Conservation (phyloP, 768 basidiomycete species). For the Auricularia cornea region DNA sequence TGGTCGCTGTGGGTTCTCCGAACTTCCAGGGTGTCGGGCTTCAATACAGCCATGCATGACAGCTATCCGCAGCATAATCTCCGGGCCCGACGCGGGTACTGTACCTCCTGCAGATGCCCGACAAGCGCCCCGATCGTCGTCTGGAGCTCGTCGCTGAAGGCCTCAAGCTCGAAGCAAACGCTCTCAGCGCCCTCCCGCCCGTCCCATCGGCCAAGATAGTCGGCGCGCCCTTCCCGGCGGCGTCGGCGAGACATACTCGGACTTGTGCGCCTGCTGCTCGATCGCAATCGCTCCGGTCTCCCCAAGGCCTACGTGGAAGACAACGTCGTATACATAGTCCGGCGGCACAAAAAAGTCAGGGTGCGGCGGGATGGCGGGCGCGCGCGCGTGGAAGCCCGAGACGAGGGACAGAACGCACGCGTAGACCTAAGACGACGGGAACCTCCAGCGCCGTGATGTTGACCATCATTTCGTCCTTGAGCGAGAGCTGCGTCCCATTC, state of each 20-base stretch:
- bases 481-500: background rate
- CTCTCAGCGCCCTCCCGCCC: slow-evolving; percentile 19
- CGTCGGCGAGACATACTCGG: slow-evolving; percentile 64
- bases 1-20: too few species aligned
- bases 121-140: slow-evolving; percentile 51
- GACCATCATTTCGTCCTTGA: slow-evolving; percentile 19
- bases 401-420: slow-evolving; percentile 46
- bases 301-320: slow-evolving; percentile 64
- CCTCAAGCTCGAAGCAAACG: slow-evolving; percentile 39
- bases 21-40: too few species aligned
- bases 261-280: slow-evolving; percentile 59
- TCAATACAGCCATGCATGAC: background rate
- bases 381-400: slow-evolving; percentile 52
- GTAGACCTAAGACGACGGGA: slow-evolving; percentile 53
- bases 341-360: slow-evolving; percentile 33
- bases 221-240: slow-evolving; percentile 48
- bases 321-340: slow-evolving; percentile 52
- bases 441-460: slow-evolving; percentile 53
- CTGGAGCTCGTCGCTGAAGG: slow-evolving; percentile 44
- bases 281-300: slow-evolving; percentile 54
- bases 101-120: slow-evolving; percentile 43
- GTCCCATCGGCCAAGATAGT: background rate
- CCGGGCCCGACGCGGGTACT: slow-evolving; percentile 20
- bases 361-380: slow-evolving; percentile 41
- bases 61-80: background rate